Conservation (phyloP, 2,329 filamentous ascomycete genomes). For the Colletotrichum truncatum region DNA sequence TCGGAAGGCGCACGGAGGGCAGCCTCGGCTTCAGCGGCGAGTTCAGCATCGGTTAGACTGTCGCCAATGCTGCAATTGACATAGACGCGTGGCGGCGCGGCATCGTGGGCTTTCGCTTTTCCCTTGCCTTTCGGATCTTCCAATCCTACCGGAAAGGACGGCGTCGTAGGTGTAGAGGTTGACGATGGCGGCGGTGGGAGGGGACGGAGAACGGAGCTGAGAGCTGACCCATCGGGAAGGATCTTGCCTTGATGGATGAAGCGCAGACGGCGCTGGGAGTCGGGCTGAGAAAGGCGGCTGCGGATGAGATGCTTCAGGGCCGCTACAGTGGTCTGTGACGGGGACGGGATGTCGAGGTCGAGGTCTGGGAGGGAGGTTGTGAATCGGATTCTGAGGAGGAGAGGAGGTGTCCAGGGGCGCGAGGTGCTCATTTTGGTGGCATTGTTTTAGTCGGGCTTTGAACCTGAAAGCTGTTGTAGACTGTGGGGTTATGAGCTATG, state of each 20-base stretch:
- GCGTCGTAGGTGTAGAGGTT: slow-evolving; percentile 58
- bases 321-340: slow-evolving; percentile 75
- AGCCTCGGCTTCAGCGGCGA: slow-evolving; percentile 71
- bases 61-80: slow-evolving; percentile 94
- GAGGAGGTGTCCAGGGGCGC: slow-evolving; percentile 45
- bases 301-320: slow-evolving; percentile 87
- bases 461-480: too few species aligned
- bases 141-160: slow-evolving; percentile 22
- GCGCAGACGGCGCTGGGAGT: slow-evolving; percentile 77
- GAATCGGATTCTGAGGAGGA: slow-evolving; percentile 91
- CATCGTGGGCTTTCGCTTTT: slow-evolving; percentile 68
- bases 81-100: slow-evolving; percentile 69
- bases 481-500: too few species aligned
- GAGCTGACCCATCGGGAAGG: slow-evolving; percentile 75
- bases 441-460: not conserved
- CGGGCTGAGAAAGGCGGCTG: slow-evolving; percentile 68
- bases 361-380: slow-evolving; percentile 86
- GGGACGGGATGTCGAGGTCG: slow-evolving; percentile 76
- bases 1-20: slow-evolving; percentile 40
- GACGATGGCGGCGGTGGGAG: slow-evolving; percentile 61
- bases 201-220: slow-evolving; percentile 74
- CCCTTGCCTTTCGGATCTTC: slow-evolving; percentile 64
- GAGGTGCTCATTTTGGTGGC: slow-evolving; percentile 15
- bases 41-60: slow-evolving; percentile 72
- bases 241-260: slow-evolving; percentile 92